Base-by-base conservation (phyloP, 306 rosid species). In the Hippophae rhamnoides region DNA sequence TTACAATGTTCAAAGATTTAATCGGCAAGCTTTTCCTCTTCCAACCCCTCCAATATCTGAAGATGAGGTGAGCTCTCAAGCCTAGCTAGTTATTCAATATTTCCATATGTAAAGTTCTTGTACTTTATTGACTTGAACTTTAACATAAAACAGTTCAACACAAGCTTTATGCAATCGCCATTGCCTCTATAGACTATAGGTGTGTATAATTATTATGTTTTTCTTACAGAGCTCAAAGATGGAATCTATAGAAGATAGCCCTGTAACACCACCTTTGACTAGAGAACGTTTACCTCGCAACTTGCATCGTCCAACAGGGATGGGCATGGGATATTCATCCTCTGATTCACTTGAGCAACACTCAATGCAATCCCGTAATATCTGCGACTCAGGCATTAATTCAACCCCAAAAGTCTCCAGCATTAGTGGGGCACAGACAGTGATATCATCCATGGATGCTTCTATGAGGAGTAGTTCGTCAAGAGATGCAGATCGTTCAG, bases 1-100 rank as follows among this genome's bases (percentile, higher is more conserved):
- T 62, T 89, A 89, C 85, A 89, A 89, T 76, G 97, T 89, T 75
- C 97, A 89, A 57, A 82, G 85, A 82, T 86, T 86, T 75, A 80
- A 89, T 76, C 89, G 82, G 26, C 79, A 89, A 72, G 82, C 83
- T 18, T 90, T 89, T 64, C 96, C 99, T 4, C 76, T 84, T 70
- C 90, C 95, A 75, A 88, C 93, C 43, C 99, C 97, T 7, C 90
- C 99, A 26, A 76, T 74, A 70, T 86, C 89, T 12, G 99, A 92
- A 72, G 95, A 85, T 48, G 89, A 84, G 90, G 99, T 92, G 61
- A 79, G 74, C 55, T 47, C 59, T 48, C 14, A 50, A 13, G 46
- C 14, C 53, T 58, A 9, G 65, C 68, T 54, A 57, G 27, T 47
- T 27, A 12, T 13, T 27, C 27, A 66, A 5, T 10, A 31, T 25